phyloP scores from a whole-genome alignment of 495 filamentous ascomycete genomes.

The Barbatosphaeria neglecta region DNA sequence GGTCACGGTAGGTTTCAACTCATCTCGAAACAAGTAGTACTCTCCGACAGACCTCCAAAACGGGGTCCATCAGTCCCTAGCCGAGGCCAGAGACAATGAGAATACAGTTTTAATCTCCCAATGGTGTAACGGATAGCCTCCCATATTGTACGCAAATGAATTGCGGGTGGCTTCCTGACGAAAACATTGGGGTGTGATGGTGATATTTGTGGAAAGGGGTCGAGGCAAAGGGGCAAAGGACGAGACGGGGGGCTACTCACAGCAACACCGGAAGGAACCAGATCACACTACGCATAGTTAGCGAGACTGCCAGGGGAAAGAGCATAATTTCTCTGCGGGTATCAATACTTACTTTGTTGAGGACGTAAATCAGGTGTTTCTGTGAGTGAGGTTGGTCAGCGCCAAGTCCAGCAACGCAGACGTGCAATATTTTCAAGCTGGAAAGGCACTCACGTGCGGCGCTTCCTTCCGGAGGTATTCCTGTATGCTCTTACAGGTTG shows the following conservation, averaged over 20 bases:
- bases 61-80: constrained; percentile 62
- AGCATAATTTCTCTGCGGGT: not conserved
- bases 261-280: constrained; percentile 85
- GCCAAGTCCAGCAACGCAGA: no score
- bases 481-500: constrained; percentile 79
- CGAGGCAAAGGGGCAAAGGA: constrained; percentile 3
- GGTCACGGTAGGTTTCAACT: constrained; percentile 66
- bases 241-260: constrained; percentile 51
- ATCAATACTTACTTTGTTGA: constrained; percentile 54
- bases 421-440: no score
- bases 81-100: constrained; percentile 51
- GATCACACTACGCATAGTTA: constrained; percentile 44
- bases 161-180: constrained; percentile 81
- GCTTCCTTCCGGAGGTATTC: constrained; percentile 90
- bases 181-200: constrained; percentile 52
- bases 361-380: constrained; percentile 67
- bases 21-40: constrained; percentile 47
- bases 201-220: not conserved
- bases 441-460: constrained; percentile 53
- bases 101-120: constrained; percentile 73
- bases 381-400: not conserved
- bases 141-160: constrained; percentile 44
- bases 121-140: constrained; percentile 90
- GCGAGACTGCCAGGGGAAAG: not conserved
- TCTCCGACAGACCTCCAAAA: constrained; percentile 75